These are phyloP conservation scores for Blastobotrys petasosporus DNA, from an alignment of 1,139 yeast species.

Conservation along the genomic window DNA sequence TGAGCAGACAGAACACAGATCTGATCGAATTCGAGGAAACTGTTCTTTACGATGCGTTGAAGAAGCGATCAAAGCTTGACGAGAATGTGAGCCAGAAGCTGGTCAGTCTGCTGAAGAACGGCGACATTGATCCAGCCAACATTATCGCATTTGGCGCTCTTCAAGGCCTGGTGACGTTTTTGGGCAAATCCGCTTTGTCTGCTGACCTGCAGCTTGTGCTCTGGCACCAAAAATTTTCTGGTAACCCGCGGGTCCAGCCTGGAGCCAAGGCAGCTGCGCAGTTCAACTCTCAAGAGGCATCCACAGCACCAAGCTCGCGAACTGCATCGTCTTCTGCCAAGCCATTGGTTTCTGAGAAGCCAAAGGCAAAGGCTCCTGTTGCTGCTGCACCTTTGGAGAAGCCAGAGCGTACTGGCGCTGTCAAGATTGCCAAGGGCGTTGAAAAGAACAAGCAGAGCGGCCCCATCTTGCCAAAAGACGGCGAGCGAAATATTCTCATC, in stretches of 20 bases:
- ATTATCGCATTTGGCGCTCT: slow-evolving; percentile 28
- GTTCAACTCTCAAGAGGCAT: slow-evolving; percentile 7
- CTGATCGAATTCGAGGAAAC: slow-evolving; percentile 24
- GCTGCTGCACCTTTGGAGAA: slow-evolving; percentile 35
- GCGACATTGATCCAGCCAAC: slow-evolving; percentile 23
- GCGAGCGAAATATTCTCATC: slow-evolving; percentile 73
- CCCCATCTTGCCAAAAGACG: slow-evolving; percentile 51
- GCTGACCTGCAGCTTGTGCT: slow-evolving; percentile 27
- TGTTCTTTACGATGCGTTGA: slow-evolving; percentile 26
- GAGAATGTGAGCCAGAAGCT: slow-evolving; percentile 15
- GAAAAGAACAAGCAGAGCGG: slow-evolving; percentile 29
- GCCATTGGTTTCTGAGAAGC: slow-evolving; percentile 19
- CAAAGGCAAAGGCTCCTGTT: slow-evolving; percentile 37
- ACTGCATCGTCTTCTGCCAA: slow-evolving; percentile 10
- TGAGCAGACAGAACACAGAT: slow-evolving; percentile 19
- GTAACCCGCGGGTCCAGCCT: slow-evolving; percentile 25
- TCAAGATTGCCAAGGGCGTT: slow-evolving; percentile 35
- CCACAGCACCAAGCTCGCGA: slow-evolving; percentile 11
- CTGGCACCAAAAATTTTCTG: slow-evolving; percentile 32
- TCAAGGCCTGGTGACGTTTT: slow-evolving; percentile 28
- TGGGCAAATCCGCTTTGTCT: slow-evolving; percentile 30
- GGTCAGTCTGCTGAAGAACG: slow-evolving; percentile 13
- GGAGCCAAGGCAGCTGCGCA: slow-evolving; percentile 19
- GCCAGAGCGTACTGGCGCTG: slow-evolving; percentile 54
- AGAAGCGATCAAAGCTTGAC: slow-evolving; percentile 26